Conservation (phyloP, 345 rosid genomes). For the Orychophragmus violaceus region DNA sequence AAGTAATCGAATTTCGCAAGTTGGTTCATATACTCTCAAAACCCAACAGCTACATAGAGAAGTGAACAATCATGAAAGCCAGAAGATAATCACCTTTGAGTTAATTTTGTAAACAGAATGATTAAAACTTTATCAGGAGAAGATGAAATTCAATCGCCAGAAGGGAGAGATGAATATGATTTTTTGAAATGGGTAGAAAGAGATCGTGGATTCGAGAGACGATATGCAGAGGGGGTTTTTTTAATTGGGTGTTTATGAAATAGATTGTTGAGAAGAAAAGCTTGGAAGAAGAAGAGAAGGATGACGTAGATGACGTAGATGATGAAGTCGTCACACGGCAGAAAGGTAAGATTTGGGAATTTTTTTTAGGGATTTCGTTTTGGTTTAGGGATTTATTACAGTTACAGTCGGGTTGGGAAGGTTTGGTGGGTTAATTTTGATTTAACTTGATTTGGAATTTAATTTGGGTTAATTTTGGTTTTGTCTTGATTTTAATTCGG, state of each 20-base stretch:
- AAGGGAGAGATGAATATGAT: neutral
- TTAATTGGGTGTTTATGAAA: neutral
- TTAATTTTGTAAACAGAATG: neutral
- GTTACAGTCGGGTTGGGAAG: no score
- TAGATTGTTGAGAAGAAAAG: slow-evolving; percentile 1
- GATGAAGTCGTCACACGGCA: slow-evolving; percentile 30
- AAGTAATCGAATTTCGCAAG: neutral
- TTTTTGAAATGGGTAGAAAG: neutral
- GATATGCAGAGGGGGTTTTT: neutral
- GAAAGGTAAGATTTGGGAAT: no score
- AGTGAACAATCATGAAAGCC: neutral
- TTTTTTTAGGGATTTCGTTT: no score
- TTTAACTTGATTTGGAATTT: no score
- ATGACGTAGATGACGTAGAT: no score
- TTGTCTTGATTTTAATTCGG: no score
- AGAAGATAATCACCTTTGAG: slow-evolving; percentile 14
- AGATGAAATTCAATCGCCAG: neutral
- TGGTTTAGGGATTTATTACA: no score
- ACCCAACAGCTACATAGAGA: neutral
- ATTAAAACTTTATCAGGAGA: slow-evolving; percentile 5
- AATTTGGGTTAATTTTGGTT: no score
- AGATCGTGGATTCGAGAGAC: neutral
- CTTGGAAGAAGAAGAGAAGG: neutral
- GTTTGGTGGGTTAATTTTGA: no score
- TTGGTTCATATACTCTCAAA: neutral